These are phyloP conservation scores for Gnaphalium uliginosum DNA, from an alignment of 129 eudicot species.

Conservation along the genomic window DNA sequence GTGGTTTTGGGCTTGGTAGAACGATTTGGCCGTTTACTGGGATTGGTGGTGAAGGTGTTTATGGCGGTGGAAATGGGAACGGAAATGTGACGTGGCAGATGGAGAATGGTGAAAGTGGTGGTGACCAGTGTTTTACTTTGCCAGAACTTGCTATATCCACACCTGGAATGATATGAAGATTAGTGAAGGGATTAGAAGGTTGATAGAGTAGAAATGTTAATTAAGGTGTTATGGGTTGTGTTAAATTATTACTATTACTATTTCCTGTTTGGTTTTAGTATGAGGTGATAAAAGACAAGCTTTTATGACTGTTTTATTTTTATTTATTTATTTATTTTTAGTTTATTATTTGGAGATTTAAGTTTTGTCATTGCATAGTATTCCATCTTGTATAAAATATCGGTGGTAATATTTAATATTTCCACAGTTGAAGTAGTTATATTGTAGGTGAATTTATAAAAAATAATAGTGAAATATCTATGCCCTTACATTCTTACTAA, in stretches of 20 bases:
- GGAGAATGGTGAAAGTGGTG: slow-evolving; percentile 52
- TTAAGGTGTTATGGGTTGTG: slow-evolving; percentile 13
- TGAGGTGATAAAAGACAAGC: not conserved
- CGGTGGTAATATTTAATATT: too few relatives aligned
- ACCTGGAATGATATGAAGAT: slow-evolving; percentile 55
- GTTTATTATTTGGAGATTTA: not conserved
- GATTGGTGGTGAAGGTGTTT: slow-evolving; percentile 28
- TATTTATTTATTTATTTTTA: not conserved
- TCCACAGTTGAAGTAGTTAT: too few relatives aligned
- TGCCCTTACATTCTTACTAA: too few relatives aligned
- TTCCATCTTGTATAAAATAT: too few relatives aligned
- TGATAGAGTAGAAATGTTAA: slow-evolving; percentile 30
- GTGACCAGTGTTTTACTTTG: slow-evolving; percentile 56
- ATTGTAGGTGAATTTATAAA: too few relatives aligned
- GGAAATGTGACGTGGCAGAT: slow-evolving; percentile 54
- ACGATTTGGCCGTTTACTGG: slow-evolving; percentile 55
- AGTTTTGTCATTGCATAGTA: not conserved
- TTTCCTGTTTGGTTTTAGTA: slow-evolving; percentile 19
- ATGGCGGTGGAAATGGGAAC: slow-evolving; percentile 30
- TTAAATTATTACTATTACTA: not conserved
- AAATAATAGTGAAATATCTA: too few relatives aligned
- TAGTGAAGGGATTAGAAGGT: not conserved
- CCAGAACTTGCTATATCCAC: slow-evolving; percentile 84
- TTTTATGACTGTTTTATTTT: slow-evolving; percentile 11
- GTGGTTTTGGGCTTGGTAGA: slow-evolving; percentile 51